Evolutionary conservation across 345 rosid genomes (phyloP), one percentile per base, ranked within the genome.

Genomic region (Linum tenue): DNA sequence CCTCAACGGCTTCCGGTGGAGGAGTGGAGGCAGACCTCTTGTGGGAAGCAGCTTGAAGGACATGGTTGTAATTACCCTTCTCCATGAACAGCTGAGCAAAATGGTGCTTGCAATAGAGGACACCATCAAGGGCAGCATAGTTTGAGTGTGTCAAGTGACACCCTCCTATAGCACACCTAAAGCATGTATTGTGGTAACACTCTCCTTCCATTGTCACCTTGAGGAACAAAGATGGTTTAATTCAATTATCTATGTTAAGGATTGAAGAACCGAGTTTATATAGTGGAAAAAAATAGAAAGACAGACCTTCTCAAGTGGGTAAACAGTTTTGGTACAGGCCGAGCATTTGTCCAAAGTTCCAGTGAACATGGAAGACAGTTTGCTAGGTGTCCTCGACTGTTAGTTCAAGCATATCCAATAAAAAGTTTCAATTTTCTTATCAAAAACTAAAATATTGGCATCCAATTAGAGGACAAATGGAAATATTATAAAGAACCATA

Each of bases 121-220:
- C 77, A 43, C 97, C 95, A 64, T 88, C 90, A 39, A 86, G 84
- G 38, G 95, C 84, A 12, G 95, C 92, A 60, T 86, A 90, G 61
- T 84, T 78, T 22, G 95, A 84, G 53, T 87, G 89, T 14, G 92
- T 85, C 57, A 88, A 73, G 1, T 85, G 60, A 70, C 92, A 90
- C 5, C 97, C 89, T 12, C 92, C 95, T 56, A 81, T 90, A 8
- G 91, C 84, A 61, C 97, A 90, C 66, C 80, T 84, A 86, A 90
- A 90, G 79, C 97, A 90, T 65, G 91, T 72, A 82, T 86, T 90
- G 87, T 90, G 97, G 76, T 80, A 90, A 53, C 80, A 77, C 67
- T 90, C 95, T 71, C 84, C 90, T 79, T 90, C 97, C 82, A 90
- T 66, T 2, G 89, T 86, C 78, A 90, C 86, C 96, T 90, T 71